Base-by-base conservation (phyloP, 2,329 filamentous ascomycete genomes). In the Orbilia ellipsospora region DNA sequence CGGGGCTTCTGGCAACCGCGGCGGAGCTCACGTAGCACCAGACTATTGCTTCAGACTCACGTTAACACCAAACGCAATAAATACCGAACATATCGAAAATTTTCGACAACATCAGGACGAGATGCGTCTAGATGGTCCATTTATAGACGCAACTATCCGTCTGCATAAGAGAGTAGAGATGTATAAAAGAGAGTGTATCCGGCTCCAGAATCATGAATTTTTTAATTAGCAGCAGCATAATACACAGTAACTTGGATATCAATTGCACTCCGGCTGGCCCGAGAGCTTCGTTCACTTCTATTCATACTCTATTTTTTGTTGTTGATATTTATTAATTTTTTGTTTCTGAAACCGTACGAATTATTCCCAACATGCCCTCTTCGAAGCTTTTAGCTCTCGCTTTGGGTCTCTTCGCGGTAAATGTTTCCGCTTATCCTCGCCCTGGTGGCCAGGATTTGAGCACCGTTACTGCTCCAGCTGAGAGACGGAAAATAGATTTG, bases 301-400 rank as follows among this genome's bases (percentile, higher is more conserved):
- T 57, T 36, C n/a, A 57, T 12, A 36, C 16, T 8, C n/a, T 57
- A 16, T 42, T 20, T 57, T 28, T 57, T 15, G n/a, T n/a, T n/a
- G n/a, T n/a, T n/a, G n/a, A n/a, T n/a, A n/a, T 57, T 7, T 16
- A 55, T 55, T 23, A 26, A 12, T 12, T 12, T 36, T n/a, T 57
- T 31, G 40, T 16, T 40, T 12, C 40, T 4, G 16, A 36, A 42
- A 13, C 16, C 7, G 13, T 4, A 10, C 20, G 31, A 4, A 12
- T 57, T 57, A 20, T 15, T 36, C 15, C 10, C 40, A 18, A n/a
- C 13, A 57, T 31, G 54, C 20, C 10, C 16, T 57, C 50, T 23
- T 20, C 8, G 26, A 26, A n/a, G 2, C 50, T 57, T n/a, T 42
- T 57, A 8, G 16, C 54, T 20, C 20, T 57, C 6, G 23, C 54